A percentile compares a stretch with the other conserved stretches of the same genome.
Evolutionary conservation across 495 filamentous ascomycete genomes (phyloP).

Genomic region (Lichenothelia convexa): DNA sequence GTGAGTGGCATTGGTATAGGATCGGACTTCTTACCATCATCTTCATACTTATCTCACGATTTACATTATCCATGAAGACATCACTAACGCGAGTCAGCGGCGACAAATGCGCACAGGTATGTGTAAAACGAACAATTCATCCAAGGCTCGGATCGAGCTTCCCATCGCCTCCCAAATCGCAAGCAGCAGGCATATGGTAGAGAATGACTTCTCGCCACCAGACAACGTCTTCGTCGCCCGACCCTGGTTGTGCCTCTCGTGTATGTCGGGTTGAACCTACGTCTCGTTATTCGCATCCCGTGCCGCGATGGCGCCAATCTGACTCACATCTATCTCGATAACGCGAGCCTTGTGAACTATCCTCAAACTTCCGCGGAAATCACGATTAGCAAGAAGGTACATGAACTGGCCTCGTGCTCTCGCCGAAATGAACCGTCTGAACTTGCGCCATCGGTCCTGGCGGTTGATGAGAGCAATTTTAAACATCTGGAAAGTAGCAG

Average conservation of each 20-base stretch:
- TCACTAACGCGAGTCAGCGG: constrained; percentile 34
- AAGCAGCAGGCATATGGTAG: constrained; percentile 81
- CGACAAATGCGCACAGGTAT: neutral
- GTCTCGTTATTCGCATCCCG: too few relatives aligned
- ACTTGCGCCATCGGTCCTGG: constrained; percentile 56
- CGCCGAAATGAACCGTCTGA: constrained; percentile 65
- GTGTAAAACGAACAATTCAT: constrained; percentile 57
- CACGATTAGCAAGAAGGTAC: constrained; percentile 71
- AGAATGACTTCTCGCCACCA: constrained; percentile 94
- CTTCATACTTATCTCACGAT: constrained; percentile 78
- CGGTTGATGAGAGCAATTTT: constrained; percentile 51
- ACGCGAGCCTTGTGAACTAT: too few relatives aligned
- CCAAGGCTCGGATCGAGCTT: constrained; percentile 78
- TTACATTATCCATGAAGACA: constrained; percentile 97
- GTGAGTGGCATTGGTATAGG: neutral
- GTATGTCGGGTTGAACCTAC: constrained; percentile 66
- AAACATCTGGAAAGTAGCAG: constrained; percentile 25
- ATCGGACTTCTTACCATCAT: constrained; percentile 56
- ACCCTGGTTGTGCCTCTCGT: constrained; percentile 39
- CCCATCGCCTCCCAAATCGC: constrained; percentile 98
- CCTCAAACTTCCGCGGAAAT: constrained; percentile 87
- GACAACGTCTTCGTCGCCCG: constrained; percentile 80
- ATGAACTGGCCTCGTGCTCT: constrained; percentile 72
- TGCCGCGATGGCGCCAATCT: too few relatives aligned
- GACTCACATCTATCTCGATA: constrained; percentile 63